Evolutionary conservation across 352 stramenopile genomes (phyloP).

Genomic region (Phytophthora colocasiae): DNA sequence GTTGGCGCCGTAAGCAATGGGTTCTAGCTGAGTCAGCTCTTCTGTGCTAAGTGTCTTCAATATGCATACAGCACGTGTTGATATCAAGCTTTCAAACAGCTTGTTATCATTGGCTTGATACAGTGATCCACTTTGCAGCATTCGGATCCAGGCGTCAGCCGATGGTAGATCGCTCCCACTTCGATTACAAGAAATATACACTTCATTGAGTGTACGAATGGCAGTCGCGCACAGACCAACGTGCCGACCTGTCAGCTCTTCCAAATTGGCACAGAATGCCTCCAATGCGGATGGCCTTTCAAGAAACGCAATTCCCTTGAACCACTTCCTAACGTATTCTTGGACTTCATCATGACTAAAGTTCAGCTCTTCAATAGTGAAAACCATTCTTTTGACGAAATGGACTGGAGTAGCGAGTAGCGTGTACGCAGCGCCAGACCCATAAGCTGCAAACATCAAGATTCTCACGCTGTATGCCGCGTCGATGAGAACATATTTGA

Average conservation of each 20-base stretch:
- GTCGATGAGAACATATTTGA: too few relatives aligned
- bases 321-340: too few relatives aligned
- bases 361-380: too few relatives aligned
- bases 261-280: conserved; percentile 11
- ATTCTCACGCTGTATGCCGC: background rate
- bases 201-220: conserved; percentile 10
- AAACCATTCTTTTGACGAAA: too few relatives aligned
- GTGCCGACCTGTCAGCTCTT: conserved; percentile 7
- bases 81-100: conserved; percentile 11
- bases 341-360: too few relatives aligned
- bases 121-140: conserved; percentile 14
- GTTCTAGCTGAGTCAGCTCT: background rate
- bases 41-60: background rate
- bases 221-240: conserved; percentile 17
- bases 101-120: conserved; percentile 6
- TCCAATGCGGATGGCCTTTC: background rate
- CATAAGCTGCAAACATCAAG: too few relatives aligned
- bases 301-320: too few relatives aligned
- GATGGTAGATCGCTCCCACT: background rate
- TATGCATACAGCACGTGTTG: background rate
- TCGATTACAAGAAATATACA: background rate
- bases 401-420: too few relatives aligned
- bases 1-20: background rate
- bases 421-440: too few relatives aligned
- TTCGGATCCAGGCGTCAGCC: conserved; percentile 3